Conservation (phyloP, 169 alveolate genomes). For the Toxoplasma gondii region DNA sequence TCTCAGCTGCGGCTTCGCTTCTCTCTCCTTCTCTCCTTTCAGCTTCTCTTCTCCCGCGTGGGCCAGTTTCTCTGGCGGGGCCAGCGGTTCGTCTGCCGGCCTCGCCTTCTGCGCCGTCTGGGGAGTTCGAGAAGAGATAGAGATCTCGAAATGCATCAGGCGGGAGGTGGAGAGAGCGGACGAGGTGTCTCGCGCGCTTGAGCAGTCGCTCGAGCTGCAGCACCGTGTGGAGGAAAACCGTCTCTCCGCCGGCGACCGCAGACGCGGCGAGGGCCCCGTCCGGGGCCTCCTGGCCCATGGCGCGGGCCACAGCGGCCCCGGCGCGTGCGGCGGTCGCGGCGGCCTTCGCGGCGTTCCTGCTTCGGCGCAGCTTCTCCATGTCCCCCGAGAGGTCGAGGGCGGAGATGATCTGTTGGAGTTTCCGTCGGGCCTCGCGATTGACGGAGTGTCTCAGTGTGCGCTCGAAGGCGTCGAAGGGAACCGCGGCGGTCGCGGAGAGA, state of each 20-base stretch:
- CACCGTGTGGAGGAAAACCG: slow-evolving; percentile 36
- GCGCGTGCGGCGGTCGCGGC: slow-evolving; percentile 67
- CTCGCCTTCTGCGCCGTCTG: neutral
- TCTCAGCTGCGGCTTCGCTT: neutral
- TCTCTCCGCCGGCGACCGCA: slow-evolving; percentile 64
- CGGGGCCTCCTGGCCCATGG: neutral
- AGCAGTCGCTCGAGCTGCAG: slow-evolving; percentile 49
- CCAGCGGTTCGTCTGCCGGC: neutral
- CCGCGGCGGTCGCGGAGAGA: slow-evolving; percentile 61
- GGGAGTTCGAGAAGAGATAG: slow-evolving; percentile 19
- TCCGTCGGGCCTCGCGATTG: slow-evolving; percentile 3
- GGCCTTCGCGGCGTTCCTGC: slow-evolving; percentile 46
- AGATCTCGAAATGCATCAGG: slow-evolving; percentile 57
- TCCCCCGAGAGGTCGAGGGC: slow-evolving; percentile 53
- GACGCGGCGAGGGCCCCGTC: slow-evolving; percentile 43
- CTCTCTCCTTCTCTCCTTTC: neutral
- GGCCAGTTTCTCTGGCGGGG: neutral
- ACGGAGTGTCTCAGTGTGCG: slow-evolving; percentile 32
- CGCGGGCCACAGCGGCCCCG: slow-evolving; percentile 18
- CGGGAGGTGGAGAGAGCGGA: slow-evolving; percentile 49
- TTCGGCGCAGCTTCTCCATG: slow-evolving; percentile 52
- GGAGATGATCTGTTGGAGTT: slow-evolving; percentile 29
- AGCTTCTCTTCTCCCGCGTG: neutral
- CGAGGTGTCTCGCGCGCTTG: slow-evolving; percentile 32
- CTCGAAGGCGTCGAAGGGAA: slow-evolving; percentile 55